Base-by-base conservation (phyloP, 257 asterid genomes). In the Lantana camara region DNA sequence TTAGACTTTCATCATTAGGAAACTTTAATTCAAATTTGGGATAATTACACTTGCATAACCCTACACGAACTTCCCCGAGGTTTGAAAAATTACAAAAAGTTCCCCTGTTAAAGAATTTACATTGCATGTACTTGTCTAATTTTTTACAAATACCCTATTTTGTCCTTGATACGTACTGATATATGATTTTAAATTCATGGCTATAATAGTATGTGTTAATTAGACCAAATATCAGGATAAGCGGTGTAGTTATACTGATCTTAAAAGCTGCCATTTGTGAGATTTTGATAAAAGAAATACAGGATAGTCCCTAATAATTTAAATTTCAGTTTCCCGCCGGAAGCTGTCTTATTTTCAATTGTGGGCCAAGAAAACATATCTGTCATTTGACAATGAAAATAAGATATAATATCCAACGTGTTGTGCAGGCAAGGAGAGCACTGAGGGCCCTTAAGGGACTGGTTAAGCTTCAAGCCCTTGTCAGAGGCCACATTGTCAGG, bases 381-480 rank as follows among this genome's bases (percentile, higher is more conserved):
- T 62, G 30, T 44, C 13, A 11, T 9, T 27, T 27, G 69, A 12
- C 19, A 4, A 22, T 40, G 38, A 32, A 30, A 59, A 60, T 37
- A 23, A 23, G 65, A 37, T 70, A 57, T 21, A 1, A 11, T 47
- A 17, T 24, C 29, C 35, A 13, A 19, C 21, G 61, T 49, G 22
- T 76, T 51, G 30, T 77, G 63, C 75, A 93, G 99, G 96, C 97
- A 60, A 84, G 79, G 76, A 90, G 95, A 72, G 99, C 99, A 5
- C 68, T 90, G 72, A 90, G 82, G 76, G 97, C 99, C 37, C 90
- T 90, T 16, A 93, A 79, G 75, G 99, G 87, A 48, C 80, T 90
- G 64, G 97, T 93, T 64, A 93, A 90, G 82, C 97, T 93, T 75
- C 99, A 93, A 73, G 99, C 99, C 50, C 75, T 84, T 7, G 95